Evolutionary conservation across 2,329 filamentous ascomycete genomes (phyloP), one percentile per base, ranked within the genome.

Genomic region (Rhinocladiella mackenziei): DNA sequence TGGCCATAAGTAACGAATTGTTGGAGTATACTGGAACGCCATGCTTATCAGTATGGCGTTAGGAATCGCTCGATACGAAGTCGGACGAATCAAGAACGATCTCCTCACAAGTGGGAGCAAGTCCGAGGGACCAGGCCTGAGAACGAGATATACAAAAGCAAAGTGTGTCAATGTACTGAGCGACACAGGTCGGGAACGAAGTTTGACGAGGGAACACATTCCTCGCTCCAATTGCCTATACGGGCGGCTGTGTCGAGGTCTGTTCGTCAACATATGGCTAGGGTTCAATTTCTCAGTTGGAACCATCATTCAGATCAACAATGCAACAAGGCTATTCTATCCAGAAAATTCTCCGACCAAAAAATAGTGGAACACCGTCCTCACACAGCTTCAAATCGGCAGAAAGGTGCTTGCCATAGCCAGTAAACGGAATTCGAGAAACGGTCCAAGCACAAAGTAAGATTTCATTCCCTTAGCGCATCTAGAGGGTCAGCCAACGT

Each of bases 401-500:
- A 26, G 23, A 26, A 26, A 26, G 23, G 23, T 26, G 23, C 23
- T 26, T 26, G 23, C 23, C 23, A 26, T 26, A 26, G 23, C 23
- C 23, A 26, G 7, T 26, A 26, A 26, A 26, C 23, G 23, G 23
- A 26, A 26, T 26, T 26, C 23, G 23, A 26, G 23, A 26, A 26
- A 26, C 23, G 23, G 23, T 26, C 23, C 11, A 26, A 11, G 23
- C 23, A 26, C 23, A 26, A 26, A 11, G 23, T 26, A 26, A 26
- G 23, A 26, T 26, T 26, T 26, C 23, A 26, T 26, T 26, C 23
- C 23, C 23, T 26, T 26, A 26, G 11, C 23, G 23, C 23, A 26
- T 26, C 23, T 26, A 81, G 60, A 66, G 78, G 13, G 81, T 81
- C n/a, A n/a, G n/a, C n/a, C n/a, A n/a, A n/a, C n/a, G n/a, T n/a